Evolutionary conservation across 108 stramenopile genomes (phyloP).

Genomic region (Parietichytrium sp.): DNA sequence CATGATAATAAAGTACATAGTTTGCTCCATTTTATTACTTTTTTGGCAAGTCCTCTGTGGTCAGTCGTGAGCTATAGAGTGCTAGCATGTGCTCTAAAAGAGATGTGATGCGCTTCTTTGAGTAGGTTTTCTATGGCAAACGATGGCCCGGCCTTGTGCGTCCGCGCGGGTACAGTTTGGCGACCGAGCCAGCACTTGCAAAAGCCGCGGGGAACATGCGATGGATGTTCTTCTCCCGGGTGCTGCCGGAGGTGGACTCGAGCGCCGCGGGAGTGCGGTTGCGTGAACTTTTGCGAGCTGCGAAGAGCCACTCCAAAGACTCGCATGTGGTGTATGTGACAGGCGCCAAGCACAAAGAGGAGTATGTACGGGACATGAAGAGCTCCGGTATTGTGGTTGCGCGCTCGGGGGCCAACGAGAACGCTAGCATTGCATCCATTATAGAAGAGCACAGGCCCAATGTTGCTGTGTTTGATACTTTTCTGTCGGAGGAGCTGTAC

Average conservation of each 20-base stretch:
- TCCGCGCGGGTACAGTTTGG: too few relatives aligned
- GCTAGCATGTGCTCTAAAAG: too few relatives aligned
- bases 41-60: too few relatives aligned
- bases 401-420: background rate
- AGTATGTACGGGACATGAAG: background rate
- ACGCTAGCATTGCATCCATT: background rate
- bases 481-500: conserved; percentile 71
- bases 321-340: background rate
- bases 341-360: background rate
- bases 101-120: too few relatives aligned
- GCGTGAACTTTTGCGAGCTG: background rate
- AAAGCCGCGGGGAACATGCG: too few relatives aligned
- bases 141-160: too few relatives aligned
- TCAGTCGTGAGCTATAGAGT: too few relatives aligned
- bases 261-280: conserved; percentile 31
- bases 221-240: conserved; percentile 30
- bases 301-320: background rate
- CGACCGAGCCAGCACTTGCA: too few relatives aligned
- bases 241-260: background rate
- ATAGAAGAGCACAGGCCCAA: background rate
- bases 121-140: too few relatives aligned
- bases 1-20: too few relatives aligned
- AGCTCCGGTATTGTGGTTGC: conserved; percentile 14
- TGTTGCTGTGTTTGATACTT: conserved; percentile 70
- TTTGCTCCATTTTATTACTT: too few relatives aligned